Base-by-base conservation (phyloP, 345 rosid genomes). In the Atalantia buxifolia region DNA sequence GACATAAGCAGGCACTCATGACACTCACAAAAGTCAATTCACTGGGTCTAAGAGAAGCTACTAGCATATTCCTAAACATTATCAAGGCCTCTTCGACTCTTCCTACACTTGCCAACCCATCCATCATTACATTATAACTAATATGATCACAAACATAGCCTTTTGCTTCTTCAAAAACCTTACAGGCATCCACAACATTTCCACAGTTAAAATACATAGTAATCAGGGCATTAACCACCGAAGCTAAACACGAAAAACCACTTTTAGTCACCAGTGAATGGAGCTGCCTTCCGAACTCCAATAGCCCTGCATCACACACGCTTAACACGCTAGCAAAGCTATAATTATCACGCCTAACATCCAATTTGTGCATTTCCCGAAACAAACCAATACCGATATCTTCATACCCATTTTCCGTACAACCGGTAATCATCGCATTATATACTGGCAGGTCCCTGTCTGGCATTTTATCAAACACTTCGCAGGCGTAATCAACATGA, bases 401-500 rank as follows among this genome's bases (percentile, higher is more conserved):
- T 65, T 79, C 83, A 65, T 68, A 76, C 53, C 91, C 90, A 71
- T 76, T 83, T 68, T 90, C 92, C 74, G 88, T 67, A 68, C 88
- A 89, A 69, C 98, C 94, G 19, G 91, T 93, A 74, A 93, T 89
- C 89, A 93, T 80, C 10, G 96, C 94, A 70, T 93, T 93, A 94
- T 95, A 91, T 24, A 88, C 76, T 0, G 89, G 84, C 72, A 85
- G 87, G 56, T 86, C 86, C 76, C 78, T 84, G 0, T 66, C 56
- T 12, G 86, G 91, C 87, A 89, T 87, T 86, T 81, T 62, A 83
- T 83, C 92, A 36, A 93, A 90, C 87, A 88, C 30, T 78, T 88
- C 60, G n/a, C 80, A 84, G 3, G 96, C 94, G 78, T 83, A 86
- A 14, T 62, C 84, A 6, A 90, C 63, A 9, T 83, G 78, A 4